Evolutionary conservation across 768 basidiomycete species (phyloP).

Genomic region (Amanita fuliginea): DNA sequence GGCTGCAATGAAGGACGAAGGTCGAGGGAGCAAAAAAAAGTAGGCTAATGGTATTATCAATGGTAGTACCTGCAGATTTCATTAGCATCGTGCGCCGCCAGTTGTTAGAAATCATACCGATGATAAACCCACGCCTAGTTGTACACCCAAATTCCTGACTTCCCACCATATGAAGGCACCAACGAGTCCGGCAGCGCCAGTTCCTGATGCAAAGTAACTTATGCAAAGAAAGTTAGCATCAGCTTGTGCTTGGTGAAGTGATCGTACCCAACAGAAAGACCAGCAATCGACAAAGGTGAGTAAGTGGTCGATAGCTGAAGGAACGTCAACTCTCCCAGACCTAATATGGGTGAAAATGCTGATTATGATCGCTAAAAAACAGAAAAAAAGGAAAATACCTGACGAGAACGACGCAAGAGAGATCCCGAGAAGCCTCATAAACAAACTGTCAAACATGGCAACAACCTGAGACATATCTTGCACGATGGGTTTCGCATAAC

Average conservation of each 20-base stretch:
- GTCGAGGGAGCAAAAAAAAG: slow-evolving; percentile 64
- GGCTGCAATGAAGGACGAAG: slow-evolving; percentile 34
- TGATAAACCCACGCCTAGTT: slow-evolving; percentile 72
- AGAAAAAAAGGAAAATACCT: slow-evolving; percentile 27
- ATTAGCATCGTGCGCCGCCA: neutral
- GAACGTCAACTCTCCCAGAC: slow-evolving; percentile 91
- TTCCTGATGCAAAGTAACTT: slow-evolving; percentile 89
- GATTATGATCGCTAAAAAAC: neutral
- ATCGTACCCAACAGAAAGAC: slow-evolving; percentile 70
- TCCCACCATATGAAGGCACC: slow-evolving; percentile 97
- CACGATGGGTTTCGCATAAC: neutral
- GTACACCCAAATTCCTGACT: slow-evolving; percentile 75
- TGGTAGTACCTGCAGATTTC: slow-evolving; percentile 56
- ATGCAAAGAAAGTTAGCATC: neutral
- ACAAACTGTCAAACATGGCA: slow-evolving; percentile 54
- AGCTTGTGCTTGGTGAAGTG: no score
- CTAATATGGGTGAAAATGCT: slow-evolving; percentile 22
- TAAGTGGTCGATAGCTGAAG: slow-evolving; percentile 86
- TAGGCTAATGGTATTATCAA: slow-evolving; percentile 70
- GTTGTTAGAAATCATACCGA: slow-evolving; percentile 38
- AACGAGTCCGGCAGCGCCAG: slow-evolving; percentile 87
- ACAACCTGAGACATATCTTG: slow-evolving; percentile 43
- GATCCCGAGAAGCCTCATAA: slow-evolving; percentile 71
- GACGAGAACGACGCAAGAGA: slow-evolving; percentile 76
- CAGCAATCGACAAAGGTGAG: slow-evolving; percentile 53